phyloP scores from a whole-genome alignment of 1,139 yeast genomes.

The Sugiyamaella sp. region DNA sequence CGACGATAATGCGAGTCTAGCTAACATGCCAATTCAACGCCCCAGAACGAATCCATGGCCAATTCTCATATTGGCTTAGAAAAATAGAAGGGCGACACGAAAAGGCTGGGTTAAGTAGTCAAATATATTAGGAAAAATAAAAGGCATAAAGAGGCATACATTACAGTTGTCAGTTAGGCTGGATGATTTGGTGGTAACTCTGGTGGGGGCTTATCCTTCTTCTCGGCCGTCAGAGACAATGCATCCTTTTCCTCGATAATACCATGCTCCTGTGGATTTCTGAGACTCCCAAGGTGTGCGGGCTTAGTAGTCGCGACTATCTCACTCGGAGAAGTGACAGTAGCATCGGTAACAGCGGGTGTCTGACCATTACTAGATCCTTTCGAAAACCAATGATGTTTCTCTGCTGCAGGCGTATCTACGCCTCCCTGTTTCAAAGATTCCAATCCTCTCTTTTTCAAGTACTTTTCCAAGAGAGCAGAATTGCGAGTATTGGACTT shows the following conservation, averaged over 20 bases:
- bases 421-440: constrained; percentile 18
- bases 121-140: too few relatives aligned
- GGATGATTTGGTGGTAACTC: constrained; percentile 10
- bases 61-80: too few relatives aligned
- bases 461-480: constrained; percentile 59
- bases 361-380: not conserved
- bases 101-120: too few relatives aligned
- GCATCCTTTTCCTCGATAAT: not conserved
- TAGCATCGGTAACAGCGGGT: not conserved
- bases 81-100: too few relatives aligned
- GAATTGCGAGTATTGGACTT: constrained; percentile 78
- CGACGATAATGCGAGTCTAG: too few relatives aligned
- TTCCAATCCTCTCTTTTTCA: constrained; percentile 48
- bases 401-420: not conserved
- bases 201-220: not conserved
- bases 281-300: not conserved
- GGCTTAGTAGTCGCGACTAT: not conserved
- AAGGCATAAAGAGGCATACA: too few relatives aligned
- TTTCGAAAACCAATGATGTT: constrained; percentile 7
- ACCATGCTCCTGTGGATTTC: not conserved
- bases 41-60: too few relatives aligned
- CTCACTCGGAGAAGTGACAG: constrained; percentile 2
- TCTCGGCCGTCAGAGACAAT: not conserved
- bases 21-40: too few relatives aligned
- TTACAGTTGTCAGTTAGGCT: too few relatives aligned